Percentiles rank a stretch among this genome's conserved stretches.
phyloP scores from a whole-genome alignment of 441 rosid genomes.

The Euphorbia celastroides region DNA sequence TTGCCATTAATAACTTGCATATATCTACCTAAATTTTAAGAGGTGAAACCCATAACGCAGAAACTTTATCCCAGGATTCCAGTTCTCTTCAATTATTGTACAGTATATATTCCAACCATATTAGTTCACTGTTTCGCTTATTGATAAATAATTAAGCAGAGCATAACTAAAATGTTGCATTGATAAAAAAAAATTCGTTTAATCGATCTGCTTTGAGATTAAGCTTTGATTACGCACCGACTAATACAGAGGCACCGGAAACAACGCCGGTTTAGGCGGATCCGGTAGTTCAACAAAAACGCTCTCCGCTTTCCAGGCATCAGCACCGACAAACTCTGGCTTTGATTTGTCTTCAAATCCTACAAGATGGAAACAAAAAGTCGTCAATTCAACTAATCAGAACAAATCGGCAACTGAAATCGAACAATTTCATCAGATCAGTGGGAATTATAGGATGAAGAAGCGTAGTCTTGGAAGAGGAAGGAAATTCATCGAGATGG shows the following conservation, averaged over 20 bases:
- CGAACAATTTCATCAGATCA: neutral
- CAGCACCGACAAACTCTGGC: conserved; percentile 62
- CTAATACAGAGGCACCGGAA: conserved; percentile 65
- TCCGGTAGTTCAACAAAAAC: conserved; percentile 31
- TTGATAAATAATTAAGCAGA: too few relatives aligned
- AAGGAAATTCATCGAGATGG: conserved; percentile 47
- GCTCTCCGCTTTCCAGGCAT: conserved; percentile 84
- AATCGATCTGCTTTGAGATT: neutral
- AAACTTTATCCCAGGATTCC: too few relatives aligned
- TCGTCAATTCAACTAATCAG: neutral
- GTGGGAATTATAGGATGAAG: conserved; percentile 31
- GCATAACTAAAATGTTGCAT: too few relatives aligned
- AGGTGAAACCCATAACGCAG: too few relatives aligned
- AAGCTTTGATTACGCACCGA: neutral
- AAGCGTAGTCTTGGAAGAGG: conserved; percentile 35
- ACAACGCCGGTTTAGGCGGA: conserved; percentile 46
- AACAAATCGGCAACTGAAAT: neutral
- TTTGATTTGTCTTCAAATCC: conserved; percentile 44
- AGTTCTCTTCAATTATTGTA: too few relatives aligned
- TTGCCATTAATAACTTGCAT: too few relatives aligned
- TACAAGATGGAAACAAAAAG: conserved; percentile 14
- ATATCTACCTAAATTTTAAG: too few relatives aligned
- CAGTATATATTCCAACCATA: too few relatives aligned
- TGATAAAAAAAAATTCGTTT: too few relatives aligned
- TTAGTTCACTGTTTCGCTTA: too few relatives aligned